Base-by-base conservation (phyloP, 129 eudicot genomes). In the Centella asiatica region DNA sequence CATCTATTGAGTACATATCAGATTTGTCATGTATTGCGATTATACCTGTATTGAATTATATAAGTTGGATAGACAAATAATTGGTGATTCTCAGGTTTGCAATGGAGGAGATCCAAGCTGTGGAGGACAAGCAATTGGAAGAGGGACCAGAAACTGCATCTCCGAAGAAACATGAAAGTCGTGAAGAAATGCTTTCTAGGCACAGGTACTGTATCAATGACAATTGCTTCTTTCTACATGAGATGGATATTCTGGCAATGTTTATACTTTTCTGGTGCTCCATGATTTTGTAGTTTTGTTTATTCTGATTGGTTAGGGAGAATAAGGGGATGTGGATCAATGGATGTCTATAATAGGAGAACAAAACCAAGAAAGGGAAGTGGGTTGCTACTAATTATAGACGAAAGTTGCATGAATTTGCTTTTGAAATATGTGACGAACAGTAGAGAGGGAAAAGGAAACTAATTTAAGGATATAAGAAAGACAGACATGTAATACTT, bases 111-210 rank as follows among this genome's bases (percentile, higher is more conserved):
- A 56, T 66, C 13, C 76, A 66, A 69, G 83, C 78, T 48, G 60
- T 64, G 17, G 81, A 63, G 70, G 82, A 69, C 19, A 66, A 37
- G 50, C 71, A 63, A 53, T 60, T 75, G 34, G 74, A 78, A 54
- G 92, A 75, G 55, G 65, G 67, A 19, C 29, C 72, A 10, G 75
- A 70, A 61, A 58, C 25, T 52, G 75, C 53, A 36, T n/a, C 76
- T 28, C 60, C 44, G 28, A 55, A 72, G 64, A 74, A 78, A 53
- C 69, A 75, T 66, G 97, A 86, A 83, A 83, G 89, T 44, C 89
- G 78, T 22, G 95, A 86, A 69, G 97, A 83, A 78, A 83, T 90
- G 95, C 97, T 90, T 70, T 77, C 93, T 34, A 86, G 95, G 72
- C 97, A 90, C 72, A 81, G 97, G 97, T 90, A 31, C 31, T 49